Percentiles rank a stretch among this genome's conserved stretches.
phyloP scores from a whole-genome alignment of 1,139 yeast species.

The Diutina sp. region DNA sequence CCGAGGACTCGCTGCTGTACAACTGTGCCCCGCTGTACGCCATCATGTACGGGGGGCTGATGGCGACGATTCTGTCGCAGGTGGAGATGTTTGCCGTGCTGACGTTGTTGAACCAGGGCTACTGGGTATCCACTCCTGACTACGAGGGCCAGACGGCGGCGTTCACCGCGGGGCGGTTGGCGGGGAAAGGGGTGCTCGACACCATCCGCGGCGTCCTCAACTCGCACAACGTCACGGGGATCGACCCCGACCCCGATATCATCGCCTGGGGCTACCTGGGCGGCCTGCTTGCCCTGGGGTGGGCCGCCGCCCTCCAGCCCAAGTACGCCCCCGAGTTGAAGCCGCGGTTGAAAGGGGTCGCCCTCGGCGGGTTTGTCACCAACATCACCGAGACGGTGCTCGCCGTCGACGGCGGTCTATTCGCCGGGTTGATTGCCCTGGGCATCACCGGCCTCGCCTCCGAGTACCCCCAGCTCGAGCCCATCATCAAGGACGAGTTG shows the following conservation, averaged over 20 bases:
- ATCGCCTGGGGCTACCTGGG: conserved; percentile 11
- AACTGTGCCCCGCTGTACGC: conserved; percentile 8
- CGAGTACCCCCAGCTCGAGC: conserved; percentile 14
- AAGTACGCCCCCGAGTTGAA: conserved; percentile 1
- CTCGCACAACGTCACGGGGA: conserved; percentile 6
- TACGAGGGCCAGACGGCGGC: conserved; percentile 8
- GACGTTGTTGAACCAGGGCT: conserved; percentile 6
- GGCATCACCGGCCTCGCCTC: conserved; percentile 16
- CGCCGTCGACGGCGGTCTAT: conserved; percentile 12
- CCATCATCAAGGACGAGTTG: neutral
- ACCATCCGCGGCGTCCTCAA: conserved; percentile 7
- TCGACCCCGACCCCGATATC: conserved; percentile 7
- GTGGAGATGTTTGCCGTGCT: conserved; percentile 5
- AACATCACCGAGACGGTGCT: conserved; percentile 14
- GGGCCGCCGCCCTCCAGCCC: conserved; percentile 2
- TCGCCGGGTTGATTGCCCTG: conserved; percentile 15
- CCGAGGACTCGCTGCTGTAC: conserved; percentile 6
- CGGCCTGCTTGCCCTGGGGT: conserved; percentile 4
- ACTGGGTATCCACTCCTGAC: conserved; percentile 7
- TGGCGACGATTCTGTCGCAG: conserved; percentile 4
- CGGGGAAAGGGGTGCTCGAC: conserved; percentile 7
- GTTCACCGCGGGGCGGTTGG: conserved; percentile 6
- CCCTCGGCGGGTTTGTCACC: conserved; percentile 18
- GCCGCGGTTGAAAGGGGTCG: neutral
- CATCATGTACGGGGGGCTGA: conserved; percentile 5